Percentiles rank a stretch among this genome's conserved stretches.
These are phyloP conservation scores for Spirogloea muscicola DNA, from an alignment of 139 green algal species.

Conservation along the genomic window DNA sequence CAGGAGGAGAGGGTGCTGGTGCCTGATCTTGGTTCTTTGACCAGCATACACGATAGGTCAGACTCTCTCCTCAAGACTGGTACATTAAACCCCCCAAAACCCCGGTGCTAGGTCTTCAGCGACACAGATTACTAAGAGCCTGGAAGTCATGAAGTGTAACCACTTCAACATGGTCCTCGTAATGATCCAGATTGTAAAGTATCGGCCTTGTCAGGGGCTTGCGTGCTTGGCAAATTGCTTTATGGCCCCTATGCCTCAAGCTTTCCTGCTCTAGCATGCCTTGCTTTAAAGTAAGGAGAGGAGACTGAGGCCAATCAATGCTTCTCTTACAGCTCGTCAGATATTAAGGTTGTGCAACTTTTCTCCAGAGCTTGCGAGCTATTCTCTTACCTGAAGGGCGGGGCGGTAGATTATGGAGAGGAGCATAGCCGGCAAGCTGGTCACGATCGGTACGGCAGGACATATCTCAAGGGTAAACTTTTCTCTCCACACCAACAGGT, in stretches of 20 bases:
- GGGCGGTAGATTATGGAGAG: constrained; percentile 31
- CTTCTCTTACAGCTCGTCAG: no score
- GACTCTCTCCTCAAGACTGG: not conserved
- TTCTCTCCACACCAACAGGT: not conserved
- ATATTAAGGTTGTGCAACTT: no score
- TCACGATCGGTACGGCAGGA: constrained; percentile 28
- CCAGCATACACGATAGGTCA: constrained; percentile 38
- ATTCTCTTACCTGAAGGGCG: constrained; percentile 47
- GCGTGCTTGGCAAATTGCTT: not conserved
- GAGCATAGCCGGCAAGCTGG: constrained; percentile 32
- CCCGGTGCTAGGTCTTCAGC: not conserved
- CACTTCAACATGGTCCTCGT: not conserved
- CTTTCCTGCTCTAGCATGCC: no score
- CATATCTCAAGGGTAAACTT: not conserved
- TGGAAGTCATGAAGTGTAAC: not conserved
- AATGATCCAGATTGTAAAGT: not conserved
- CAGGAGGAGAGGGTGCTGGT: constrained; percentile 26
- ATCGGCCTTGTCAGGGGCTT: not conserved
- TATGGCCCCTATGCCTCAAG: constrained; percentile 21
- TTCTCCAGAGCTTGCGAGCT: constrained; percentile 39
- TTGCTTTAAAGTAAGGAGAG: no score
- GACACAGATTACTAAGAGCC: not conserved
- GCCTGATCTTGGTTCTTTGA: constrained; percentile 32
- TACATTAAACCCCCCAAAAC: not conserved
- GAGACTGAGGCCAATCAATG: no score